phyloP scores from a whole-genome alignment of 164 flowering plant species.

The Nelumbo lutea region DNA sequence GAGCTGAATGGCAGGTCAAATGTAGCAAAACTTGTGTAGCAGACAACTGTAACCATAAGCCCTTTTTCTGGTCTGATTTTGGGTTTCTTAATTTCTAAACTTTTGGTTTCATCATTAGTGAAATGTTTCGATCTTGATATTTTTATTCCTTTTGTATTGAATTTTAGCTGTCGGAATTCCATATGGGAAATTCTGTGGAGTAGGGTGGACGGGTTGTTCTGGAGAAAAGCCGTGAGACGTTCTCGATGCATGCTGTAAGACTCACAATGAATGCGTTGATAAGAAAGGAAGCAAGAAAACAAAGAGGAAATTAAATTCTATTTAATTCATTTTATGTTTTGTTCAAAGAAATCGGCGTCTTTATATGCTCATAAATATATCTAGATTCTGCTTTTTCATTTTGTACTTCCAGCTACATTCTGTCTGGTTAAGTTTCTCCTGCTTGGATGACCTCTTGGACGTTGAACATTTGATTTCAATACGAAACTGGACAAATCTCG shows the following conservation, averaged over 20 bases:
- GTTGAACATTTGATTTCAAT: too few species aligned
- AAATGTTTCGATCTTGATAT: background rate
- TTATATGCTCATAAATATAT: too few species aligned
- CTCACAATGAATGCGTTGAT: conserved; percentile 80
- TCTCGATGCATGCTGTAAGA: conserved; percentile 84
- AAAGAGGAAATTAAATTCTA: too few species aligned
- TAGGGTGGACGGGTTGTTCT: conserved; percentile 86
- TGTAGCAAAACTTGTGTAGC: conserved; percentile 78
- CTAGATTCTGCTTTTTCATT: too few species aligned
- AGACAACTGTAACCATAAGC: conserved; percentile 60
- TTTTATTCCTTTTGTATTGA: background rate
- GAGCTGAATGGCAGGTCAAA: conserved; percentile 26
- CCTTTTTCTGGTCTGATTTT: background rate
- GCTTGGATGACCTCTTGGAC: too few species aligned
- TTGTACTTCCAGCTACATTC: too few species aligned
- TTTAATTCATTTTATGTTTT: too few species aligned
- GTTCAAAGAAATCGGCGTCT: too few species aligned
- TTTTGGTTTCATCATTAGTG: background rate
- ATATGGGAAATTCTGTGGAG: conserved; percentile 92
- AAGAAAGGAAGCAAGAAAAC: conserved; percentile 27
- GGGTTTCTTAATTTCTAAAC: background rate
- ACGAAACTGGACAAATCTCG: too few species aligned
- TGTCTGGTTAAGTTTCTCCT: too few species aligned
- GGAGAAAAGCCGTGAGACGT: conserved; percentile 96
- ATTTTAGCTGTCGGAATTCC: conserved; percentile 28